Evolutionary conservation across 192 early-diverging fungal genomes (phyloP), one percentile per base, ranked within the genome.

Genomic region (Linnemannia exigua): DNA sequence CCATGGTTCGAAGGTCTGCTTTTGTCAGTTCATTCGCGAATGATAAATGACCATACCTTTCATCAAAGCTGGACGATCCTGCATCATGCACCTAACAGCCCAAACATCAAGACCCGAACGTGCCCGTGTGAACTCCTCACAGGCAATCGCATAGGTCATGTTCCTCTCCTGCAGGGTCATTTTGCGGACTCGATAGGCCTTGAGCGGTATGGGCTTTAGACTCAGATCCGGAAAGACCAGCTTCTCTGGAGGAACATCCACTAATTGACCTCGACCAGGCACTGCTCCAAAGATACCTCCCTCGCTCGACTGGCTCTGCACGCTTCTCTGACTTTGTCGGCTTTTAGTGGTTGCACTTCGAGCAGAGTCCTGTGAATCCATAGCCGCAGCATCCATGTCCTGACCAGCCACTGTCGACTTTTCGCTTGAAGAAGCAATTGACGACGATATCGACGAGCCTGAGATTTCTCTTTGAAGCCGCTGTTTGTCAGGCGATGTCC

Each of bases 171-270:
- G 38, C 31, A 79, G 20, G 0, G 69, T 86, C 74, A 86, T 63
- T 52, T 80, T 86, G 44, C 84, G 74, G 11, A 80, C 68, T 0
- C 63, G 50, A n/a, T 86, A 86, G 3, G 78, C 73, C 48, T 86
- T 86, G 12, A 86, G 38, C 1, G 84, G 84, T 0, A 80, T 50
- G 17, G 84, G 78, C 3, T 79, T 74, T 31, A 86, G 35, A 46
- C 84, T 86, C 36, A 77, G 67, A 31, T 86, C 84, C 0, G 84
- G 84, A n/a, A 86, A 86, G 6, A 80, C 74, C 20, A 86, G 38
- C 6, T 67, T 76, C 67, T 75, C 77, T 2, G 82, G 58, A 0
- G 54, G 46, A 8, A 79, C 44, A 20, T 85, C 72, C 37, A 19
- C 61, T 1, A 75, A 28, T 0, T 76, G 38, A 0, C 82, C 77